Evolutionary conservation across 2,329 filamentous ascomycete species (phyloP).

Genomic region (Elsinoe batatas): DNA sequence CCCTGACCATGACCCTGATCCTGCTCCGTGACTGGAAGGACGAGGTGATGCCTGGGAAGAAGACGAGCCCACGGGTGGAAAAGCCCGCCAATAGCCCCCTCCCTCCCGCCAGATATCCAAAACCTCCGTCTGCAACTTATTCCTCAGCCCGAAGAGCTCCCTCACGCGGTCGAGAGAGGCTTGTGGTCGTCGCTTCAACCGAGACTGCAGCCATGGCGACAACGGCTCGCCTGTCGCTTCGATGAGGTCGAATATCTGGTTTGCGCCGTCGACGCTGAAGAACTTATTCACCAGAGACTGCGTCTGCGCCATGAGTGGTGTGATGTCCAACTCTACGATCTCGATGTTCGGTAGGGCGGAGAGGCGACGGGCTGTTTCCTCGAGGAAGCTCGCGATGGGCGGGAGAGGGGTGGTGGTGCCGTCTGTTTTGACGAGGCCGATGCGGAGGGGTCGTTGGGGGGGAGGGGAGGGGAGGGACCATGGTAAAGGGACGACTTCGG

Average conservation of each 20-base stretch:
- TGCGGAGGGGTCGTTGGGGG: conserved; percentile 1
- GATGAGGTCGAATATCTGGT: conserved; percentile 47
- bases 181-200: conserved; percentile 40
- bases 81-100: conserved; percentile 26
- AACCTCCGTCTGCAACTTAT: conserved; percentile 46
- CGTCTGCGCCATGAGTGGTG: conserved; percentile 43
- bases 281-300: conserved; percentile 49
- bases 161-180: conserved; percentile 40
- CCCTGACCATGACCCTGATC: conserved; percentile 17
- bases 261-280: conserved; percentile 49
- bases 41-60: no score
- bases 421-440: conserved; percentile 43
- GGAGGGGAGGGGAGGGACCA: conserved; percentile 23
- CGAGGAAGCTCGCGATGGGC: conserved; percentile 37
- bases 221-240: conserved; percentile 47
- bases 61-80: not conserved
- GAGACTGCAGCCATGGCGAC: conserved; percentile 48
- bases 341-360: conserved; percentile 32
- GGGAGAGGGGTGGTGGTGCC: conserved; percentile 43
- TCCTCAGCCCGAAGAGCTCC: conserved; percentile 44
- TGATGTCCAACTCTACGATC: conserved; percentile 48
- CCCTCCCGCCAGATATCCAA: conserved; percentile 46
- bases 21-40: no score
- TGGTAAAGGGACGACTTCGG: conserved; percentile 31
- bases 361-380: conserved; percentile 35